These are phyloP conservation scores for Pelargonium australe DNA, from an alignment of 441 rosid species.

Conservation along the genomic window DNA sequence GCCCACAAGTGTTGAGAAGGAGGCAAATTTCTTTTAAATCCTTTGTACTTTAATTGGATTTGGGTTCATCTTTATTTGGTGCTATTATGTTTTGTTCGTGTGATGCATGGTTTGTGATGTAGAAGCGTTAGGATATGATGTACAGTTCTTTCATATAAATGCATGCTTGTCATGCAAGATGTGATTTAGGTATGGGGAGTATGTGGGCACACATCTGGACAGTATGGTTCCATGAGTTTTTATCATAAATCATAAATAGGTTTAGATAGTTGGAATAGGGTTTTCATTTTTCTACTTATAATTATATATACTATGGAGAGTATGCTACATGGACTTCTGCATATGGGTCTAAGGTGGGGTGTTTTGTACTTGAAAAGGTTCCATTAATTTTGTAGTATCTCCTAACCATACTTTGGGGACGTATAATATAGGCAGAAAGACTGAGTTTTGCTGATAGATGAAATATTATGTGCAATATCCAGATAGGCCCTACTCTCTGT, in stretches of 20 bases:
- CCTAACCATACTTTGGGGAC: no score
- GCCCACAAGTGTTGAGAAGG: slow-evolving; percentile 49
- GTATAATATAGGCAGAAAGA: no score
- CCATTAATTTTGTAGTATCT: no score
- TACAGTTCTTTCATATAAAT: not conserved
- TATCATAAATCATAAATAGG: not conserved
- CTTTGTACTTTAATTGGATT: slow-evolving; percentile 1
- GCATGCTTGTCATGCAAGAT: not conserved
- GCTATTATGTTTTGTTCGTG: not conserved
- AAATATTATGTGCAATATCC: no score
- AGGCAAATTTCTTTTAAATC: slow-evolving; percentile 34
- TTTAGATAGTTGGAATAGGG: not conserved
- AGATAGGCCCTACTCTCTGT: no score
- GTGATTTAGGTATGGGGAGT: not conserved
- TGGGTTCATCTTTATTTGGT: not conserved
- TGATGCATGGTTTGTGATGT: not conserved
- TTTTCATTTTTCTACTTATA: no score
- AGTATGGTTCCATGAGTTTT: not conserved
- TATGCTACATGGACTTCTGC: no score
- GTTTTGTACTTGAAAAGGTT: no score
- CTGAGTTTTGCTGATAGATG: no score
- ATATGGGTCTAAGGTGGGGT: no score
- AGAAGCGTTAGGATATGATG: not conserved
- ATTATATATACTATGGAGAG: no score
- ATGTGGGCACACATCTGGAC: not conserved